Conservation (phyloP, 371 early-diverging fungal species). For the Rhizomucor miehei region DNA sequence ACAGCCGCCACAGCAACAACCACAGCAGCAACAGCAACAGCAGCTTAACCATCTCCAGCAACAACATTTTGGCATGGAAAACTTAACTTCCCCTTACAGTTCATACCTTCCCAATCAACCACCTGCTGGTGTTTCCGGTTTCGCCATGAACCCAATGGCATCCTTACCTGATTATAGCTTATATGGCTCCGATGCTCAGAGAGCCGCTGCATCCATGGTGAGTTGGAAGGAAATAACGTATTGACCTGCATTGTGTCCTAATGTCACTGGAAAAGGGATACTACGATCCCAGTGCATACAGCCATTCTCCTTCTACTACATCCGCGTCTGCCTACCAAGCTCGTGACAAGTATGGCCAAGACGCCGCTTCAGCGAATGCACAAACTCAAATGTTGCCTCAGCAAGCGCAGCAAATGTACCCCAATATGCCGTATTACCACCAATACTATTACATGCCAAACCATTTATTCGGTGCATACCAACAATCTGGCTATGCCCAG, state of each 20-base stretch:
- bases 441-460: slow-evolving; percentile 67
- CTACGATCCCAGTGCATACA: slow-evolving; percentile 36
- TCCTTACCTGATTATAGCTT: slow-evolving; percentile 40
- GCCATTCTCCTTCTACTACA: slow-evolving; percentile 20
- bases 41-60: slow-evolving; percentile 8
- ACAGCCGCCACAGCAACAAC: slow-evolving; percentile 11
- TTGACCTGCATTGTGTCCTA: no score
- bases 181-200: slow-evolving; percentile 23
- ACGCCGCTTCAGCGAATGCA: slow-evolving; percentile 14
- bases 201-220: slow-evolving; percentile 33
- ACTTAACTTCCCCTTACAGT: slow-evolving; percentile 50
- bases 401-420: slow-evolving; percentile 22
- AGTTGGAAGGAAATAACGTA: no score
- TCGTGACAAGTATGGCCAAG: slow-evolving; percentile 25
- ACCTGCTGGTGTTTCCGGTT: slow-evolving; percentile 45
- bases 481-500: slow-evolving; percentile 73
- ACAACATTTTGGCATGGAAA: slow-evolving; percentile 46
- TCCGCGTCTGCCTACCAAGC: slow-evolving; percentile 21
- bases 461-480: slow-evolving; percentile 61
- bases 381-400: not conserved
- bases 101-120: slow-evolving; percentile 42
- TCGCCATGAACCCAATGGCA: slow-evolving; percentile 56
- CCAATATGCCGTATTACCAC: slow-evolving; percentile 58
- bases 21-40: slow-evolving; percentile 10
- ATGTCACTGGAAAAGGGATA: slow-evolving; percentile 34